Base-by-base conservation (phyloP, 2,329 filamentous ascomycete species). In the Xylaria sp. region DNA sequence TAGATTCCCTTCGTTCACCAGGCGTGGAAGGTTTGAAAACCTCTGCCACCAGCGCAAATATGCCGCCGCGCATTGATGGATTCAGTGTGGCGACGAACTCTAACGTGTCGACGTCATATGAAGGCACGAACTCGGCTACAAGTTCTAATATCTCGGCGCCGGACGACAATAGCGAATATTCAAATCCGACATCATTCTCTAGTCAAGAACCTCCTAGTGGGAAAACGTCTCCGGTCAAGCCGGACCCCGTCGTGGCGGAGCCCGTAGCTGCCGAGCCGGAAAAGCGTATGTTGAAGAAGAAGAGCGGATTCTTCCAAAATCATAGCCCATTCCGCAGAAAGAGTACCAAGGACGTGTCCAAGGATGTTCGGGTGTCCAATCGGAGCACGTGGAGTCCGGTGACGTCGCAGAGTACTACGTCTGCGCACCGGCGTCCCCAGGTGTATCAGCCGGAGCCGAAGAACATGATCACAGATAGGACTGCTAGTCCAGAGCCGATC, bases 321-420 rank as follows among this genome's bases (percentile, higher is more conserved):
- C 91, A 94, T 72, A 94, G 91, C 67, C 94, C 94, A 0, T 99
- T 99, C 80, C 85, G 93, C 31, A 87, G 94, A 57, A 97, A 96
- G 85, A 97, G 93, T 74, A 92, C 90, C 55, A 93, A 92, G 70
- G 91, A 92, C 46, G 71, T 81, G 3, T 78, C 90, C 54, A 93
- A 92, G 71, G 91, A 92, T 44, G 71, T 81, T 3, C 79, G 81
- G 44, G 63, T 74, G 11, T 72, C 77, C 1, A 84, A 78, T 71
- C 78, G 87, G 52, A 88, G 85, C 71, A 88, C 86, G 3, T 90
- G 87, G 87, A 83, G 82, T 54, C 77, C 72, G 2, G 65, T 62
- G 21, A 31, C 68, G 33, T 57, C 70, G n/a, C 65, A 66, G 15
- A 54, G 43, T 48, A 54, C 64, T 48, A 54, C 64, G 13, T 44